These are phyloP conservation scores for Camellia lanceoleosa DNA, from an alignment of 148 eudicot genomes.

Conservation along the genomic window DNA sequence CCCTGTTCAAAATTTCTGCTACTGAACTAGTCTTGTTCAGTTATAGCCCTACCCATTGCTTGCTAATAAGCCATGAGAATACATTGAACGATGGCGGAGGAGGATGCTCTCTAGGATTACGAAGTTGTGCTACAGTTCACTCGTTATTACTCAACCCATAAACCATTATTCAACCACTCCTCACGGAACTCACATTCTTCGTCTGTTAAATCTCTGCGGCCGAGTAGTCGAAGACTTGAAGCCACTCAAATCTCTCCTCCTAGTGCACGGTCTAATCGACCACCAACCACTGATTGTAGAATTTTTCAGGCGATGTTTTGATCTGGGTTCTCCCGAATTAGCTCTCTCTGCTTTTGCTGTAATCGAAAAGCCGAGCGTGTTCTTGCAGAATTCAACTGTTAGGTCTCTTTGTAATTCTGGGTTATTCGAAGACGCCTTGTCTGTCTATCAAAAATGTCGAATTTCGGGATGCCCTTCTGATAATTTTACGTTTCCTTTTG, in stretches of 20 bases:
- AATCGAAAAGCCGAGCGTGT: slow-evolving; percentile 38
- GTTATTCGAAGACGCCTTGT: slow-evolving; percentile 45
- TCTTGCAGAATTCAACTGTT: slow-evolving; percentile 46
- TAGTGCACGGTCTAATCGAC: slow-evolving; percentile 32
- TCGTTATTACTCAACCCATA: background rate
- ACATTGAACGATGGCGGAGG: too few species aligned
- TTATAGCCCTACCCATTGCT: too few species aligned
- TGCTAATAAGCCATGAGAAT: too few species aligned
- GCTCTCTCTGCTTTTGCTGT: slow-evolving; percentile 33
- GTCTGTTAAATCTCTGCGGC: slow-evolving; percentile 23
- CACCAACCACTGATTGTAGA: slow-evolving; percentile 26
- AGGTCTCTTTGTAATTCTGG: slow-evolving; percentile 41
- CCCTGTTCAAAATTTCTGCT: too few species aligned
- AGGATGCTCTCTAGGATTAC: too few species aligned
- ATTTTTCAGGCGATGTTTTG: slow-evolving; percentile 41
- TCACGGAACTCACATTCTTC: slow-evolving; percentile 5
- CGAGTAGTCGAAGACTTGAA: slow-evolving; percentile 30
- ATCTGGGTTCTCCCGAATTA: slow-evolving; percentile 47
- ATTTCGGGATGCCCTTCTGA: slow-evolving; percentile 39
- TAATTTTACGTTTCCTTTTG: slow-evolving; percentile 63
- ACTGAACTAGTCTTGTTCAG: too few species aligned
- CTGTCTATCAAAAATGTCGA: slow-evolving; percentile 39
- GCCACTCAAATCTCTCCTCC: slow-evolving; percentile 42
- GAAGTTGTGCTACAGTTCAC: background rate
- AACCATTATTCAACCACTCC: slow-evolving; percentile 7